Base-by-base conservation (phyloP, 257 asterid species). In the Ajuga chamaepitys region DNA sequence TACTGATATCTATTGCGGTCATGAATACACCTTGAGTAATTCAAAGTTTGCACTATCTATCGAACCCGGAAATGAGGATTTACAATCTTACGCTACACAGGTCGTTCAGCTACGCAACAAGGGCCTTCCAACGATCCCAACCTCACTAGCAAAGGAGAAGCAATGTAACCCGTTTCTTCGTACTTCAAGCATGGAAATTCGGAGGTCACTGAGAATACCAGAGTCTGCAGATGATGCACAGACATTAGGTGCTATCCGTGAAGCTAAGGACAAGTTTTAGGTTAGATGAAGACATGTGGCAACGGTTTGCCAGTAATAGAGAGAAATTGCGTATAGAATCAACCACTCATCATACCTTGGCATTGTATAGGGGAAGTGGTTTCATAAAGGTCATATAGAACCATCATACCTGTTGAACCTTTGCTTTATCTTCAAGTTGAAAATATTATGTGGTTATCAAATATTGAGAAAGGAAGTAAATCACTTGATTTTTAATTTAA, bases 91-190 rank as follows among this genome's bases (percentile, higher is more conserved):
- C 75, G 96, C 97, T 45, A 65, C 82, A 64, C 92, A 81, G 13
- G 70, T 89, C 28, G 73, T 78, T 45, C 78, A 75, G 63, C 91
- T 87, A 16, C 84, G 86, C 62, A 75, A 75, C 50, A 93, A 86
- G 79, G 95, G 95, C 72, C 78, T 93, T 74, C 95, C 99, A 65
- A 86, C 99, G 77, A 84, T 93, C 74, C 99, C 99, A 16, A 83
- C 92, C 38, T 75, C 88, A 16, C 77, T 93, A 17, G 78, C 73
- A 47, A 80, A 47, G 69, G 99, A 93, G 85, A 93, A 93, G 81
- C 62, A 62, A 56, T 93, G 97, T 32, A 93, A 93, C 73, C 99
- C 99, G 0, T 93, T 93, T 73, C 96, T 89, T 60, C 97, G 99
- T 34, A 87, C 96, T 40, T 86, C 93, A 58, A 85, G 96, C 62